phyloP scores from a whole-genome alignment of 1,139 yeast species.

The Yamadazyma atmosphaerica region DNA sequence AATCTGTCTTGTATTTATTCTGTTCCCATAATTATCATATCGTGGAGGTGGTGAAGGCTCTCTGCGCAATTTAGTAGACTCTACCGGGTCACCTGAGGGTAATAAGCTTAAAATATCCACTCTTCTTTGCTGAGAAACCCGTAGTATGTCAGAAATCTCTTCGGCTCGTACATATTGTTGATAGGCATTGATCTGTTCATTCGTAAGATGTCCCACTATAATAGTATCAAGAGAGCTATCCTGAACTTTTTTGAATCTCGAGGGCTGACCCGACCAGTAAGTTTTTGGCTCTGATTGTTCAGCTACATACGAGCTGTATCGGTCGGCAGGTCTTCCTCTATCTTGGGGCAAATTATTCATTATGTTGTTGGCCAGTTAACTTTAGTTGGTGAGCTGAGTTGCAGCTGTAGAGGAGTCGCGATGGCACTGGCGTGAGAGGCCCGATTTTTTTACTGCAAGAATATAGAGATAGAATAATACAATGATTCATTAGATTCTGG shows the following conservation, averaged over 20 bases:
- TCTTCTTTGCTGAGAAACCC: slow-evolving; percentile 53
- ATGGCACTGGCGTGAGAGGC: too few species aligned
- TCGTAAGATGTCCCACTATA: slow-evolving; percentile 59
- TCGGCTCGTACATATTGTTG: slow-evolving; percentile 74
- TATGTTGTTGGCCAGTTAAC: too few species aligned
- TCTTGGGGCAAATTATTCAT: too few species aligned
- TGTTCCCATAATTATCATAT: slow-evolving; percentile 79
- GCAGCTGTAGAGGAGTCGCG: too few species aligned
- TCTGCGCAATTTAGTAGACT: slow-evolving; percentile 35
- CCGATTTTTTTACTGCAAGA: too few species aligned
- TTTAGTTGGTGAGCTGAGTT: too few species aligned
- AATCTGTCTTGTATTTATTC: slow-evolving; percentile 80
- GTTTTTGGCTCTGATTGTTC: slow-evolving; percentile 20
- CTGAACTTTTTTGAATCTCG: slow-evolving; percentile 33
- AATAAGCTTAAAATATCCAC: slow-evolving; percentile 40
- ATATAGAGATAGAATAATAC: too few species aligned
- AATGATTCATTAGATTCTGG: too few species aligned
- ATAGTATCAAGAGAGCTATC: slow-evolving; percentile 37
- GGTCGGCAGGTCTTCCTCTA: slow-evolving; percentile 1
- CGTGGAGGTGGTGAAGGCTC: slow-evolving; percentile 94
- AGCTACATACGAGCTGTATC: neutral
- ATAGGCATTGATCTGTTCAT: slow-evolving; percentile 84
- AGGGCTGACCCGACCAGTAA: slow-evolving; percentile 46
- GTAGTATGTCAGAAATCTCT: slow-evolving; percentile 55
- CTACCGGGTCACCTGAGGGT: slow-evolving; percentile 33